These are phyloP conservation scores for Mimosa bimucronata DNA, from an alignment of 306 rosid genomes.

Conservation along the genomic window DNA sequence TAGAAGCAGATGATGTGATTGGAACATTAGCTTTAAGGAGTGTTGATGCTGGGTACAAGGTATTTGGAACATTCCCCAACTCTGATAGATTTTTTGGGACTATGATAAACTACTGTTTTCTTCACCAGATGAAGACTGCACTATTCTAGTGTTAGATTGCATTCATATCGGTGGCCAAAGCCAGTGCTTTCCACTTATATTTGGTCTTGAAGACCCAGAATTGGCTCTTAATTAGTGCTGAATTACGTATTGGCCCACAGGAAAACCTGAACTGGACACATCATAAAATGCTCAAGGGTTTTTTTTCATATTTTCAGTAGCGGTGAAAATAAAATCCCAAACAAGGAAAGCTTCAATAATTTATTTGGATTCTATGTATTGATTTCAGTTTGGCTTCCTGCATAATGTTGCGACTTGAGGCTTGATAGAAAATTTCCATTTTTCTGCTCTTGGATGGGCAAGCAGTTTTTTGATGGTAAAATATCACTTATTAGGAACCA, in stretches of 20 bases:
- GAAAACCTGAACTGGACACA: neutral
- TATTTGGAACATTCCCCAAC: constrained; percentile 33
- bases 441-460: constrained; percentile 15
- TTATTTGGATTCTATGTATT: neutral
- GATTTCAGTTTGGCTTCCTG: constrained; percentile 9
- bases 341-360: neutral
- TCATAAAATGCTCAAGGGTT: neutral
- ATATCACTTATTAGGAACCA: neutral
- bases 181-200: constrained; percentile 1
- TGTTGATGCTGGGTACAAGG: constrained; percentile 91
- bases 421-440: neutral
- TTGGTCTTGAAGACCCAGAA: neutral
- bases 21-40: constrained; percentile 91
- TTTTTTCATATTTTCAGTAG: neutral
- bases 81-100: constrained; percentile 7
- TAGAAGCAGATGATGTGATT: constrained; percentile 98
- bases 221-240: neutral
- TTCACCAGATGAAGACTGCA: constrained; percentile 25
- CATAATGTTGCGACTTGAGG: constrained; percentile 17
- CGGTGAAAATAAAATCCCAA: neutral
- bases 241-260: neutral
- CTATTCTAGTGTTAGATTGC: constrained; percentile 8
- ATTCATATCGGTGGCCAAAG: constrained; percentile 23
- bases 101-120: constrained; percentile 30
- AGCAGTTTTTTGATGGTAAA: neutral